These are phyloP conservation scores for Penicillium sclerotigenum DNA, from an alignment of 2,329 filamentous ascomycete genomes.

Conservation along the genomic window DNA sequence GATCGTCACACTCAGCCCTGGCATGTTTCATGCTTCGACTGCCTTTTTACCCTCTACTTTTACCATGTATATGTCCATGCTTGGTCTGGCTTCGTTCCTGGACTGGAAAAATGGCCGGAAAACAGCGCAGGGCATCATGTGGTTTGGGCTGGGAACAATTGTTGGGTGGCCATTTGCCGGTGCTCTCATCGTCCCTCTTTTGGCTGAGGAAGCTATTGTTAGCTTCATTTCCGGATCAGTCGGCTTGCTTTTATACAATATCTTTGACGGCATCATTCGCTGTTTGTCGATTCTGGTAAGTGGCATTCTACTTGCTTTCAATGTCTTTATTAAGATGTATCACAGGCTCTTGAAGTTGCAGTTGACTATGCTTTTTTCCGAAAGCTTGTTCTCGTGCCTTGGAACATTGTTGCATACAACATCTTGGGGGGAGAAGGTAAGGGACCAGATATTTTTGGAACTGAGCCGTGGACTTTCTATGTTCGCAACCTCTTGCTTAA, in stretches of 20 bases:
- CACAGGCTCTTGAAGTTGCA: conserved; percentile 63
- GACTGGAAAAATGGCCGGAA: conserved; percentile 78
- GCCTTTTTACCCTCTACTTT: conserved; percentile 92
- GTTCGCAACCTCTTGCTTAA: conserved; percentile 86
- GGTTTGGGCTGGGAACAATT: conserved; percentile 81
- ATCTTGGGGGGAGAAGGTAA: conserved; percentile 74
- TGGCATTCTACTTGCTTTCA: conserved; percentile 8
- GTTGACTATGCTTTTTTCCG: conserved; percentile 85
- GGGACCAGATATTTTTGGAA: conserved; percentile 90
- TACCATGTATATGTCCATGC: conserved; percentile 88
- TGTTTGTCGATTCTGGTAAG: conserved; percentile 68
- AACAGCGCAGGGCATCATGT: conserved; percentile 80
- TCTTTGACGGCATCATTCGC: conserved; percentile 65
- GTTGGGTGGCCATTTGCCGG: conserved; percentile 94
- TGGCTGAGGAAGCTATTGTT: conserved; percentile 70
- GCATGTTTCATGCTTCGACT: conserved; percentile 87
- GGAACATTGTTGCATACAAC: conserved; percentile 96
- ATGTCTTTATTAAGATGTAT: conserved; percentile 21
- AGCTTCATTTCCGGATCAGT: conserved; percentile 55
- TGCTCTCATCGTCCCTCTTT: conserved; percentile 74
- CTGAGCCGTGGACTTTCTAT: conserved; percentile 96
- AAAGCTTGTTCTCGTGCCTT: conserved; percentile 71
- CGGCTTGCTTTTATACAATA: conserved; percentile 57
- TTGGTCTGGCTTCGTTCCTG: conserved; percentile 85
- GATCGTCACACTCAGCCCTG: conserved; percentile 73